Conservation (phyloP, 2,329 filamentous ascomycete genomes). For the Pseudogymnoascus sp. region DNA sequence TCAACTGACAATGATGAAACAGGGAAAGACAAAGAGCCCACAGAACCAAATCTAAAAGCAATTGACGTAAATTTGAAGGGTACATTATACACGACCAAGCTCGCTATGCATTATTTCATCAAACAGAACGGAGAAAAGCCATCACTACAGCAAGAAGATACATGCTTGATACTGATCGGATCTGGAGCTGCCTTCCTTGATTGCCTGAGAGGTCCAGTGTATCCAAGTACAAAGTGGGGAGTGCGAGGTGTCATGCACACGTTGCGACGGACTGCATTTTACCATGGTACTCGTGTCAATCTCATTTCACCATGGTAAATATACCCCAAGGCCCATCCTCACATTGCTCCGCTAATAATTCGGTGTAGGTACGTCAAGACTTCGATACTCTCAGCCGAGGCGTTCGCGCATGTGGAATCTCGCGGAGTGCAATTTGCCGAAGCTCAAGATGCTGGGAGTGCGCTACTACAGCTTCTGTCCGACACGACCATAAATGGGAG, state of each 20-base stretch:
- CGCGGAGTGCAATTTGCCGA: constrained; percentile 25
- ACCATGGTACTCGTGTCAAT: constrained; percentile 30
- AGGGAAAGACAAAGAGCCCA: constrained; percentile 17
- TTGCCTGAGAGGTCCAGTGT: constrained; percentile 27
- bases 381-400: constrained; percentile 25
- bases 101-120: constrained; percentile 32
- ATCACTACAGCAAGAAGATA: constrained; percentile 21
- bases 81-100: constrained; percentile 23
- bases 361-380: constrained; percentile 28
- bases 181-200: constrained; percentile 30
- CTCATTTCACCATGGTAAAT: constrained; percentile 31
- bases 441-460: constrained; percentile 21
- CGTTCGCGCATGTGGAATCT: constrained; percentile 21
- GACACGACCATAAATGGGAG: constrained; percentile 25
- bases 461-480: constrained; percentile 22
- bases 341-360: neutral
- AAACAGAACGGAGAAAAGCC: constrained; percentile 23
- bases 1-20: constrained; percentile 10
- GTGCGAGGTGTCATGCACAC: constrained; percentile 32
- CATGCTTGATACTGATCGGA: constrained; percentile 28
- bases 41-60: constrained; percentile 23
- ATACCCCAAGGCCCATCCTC: neutral
- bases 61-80: constrained; percentile 27
- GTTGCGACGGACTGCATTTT: constrained; percentile 26
- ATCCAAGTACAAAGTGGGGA: constrained; percentile 31